Percentiles rank a stretch among this genome's conserved stretches.
Evolutionary conservation across 768 basidiomycete genomes (phyloP).

Genomic region (Hebeloma cylindrosporum): DNA sequence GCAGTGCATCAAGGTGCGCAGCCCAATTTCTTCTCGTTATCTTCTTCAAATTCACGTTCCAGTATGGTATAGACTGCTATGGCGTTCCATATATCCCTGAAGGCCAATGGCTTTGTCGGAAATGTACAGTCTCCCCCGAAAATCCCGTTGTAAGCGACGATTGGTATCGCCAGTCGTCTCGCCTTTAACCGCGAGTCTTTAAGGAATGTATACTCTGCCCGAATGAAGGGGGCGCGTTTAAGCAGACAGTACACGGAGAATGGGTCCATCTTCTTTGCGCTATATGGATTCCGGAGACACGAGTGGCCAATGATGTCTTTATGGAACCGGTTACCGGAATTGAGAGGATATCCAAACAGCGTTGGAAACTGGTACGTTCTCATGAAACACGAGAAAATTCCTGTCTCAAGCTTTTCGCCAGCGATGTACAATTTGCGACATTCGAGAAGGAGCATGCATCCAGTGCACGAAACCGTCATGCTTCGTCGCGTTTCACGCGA

Average conservation of each 20-base stretch:
- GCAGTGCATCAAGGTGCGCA: constrained; percentile 96
- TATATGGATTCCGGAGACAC: constrained; percentile 95
- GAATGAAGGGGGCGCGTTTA: constrained; percentile 96
- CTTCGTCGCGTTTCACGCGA: constrained; percentile 91
- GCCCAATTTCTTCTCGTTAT: background rate
- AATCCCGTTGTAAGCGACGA: constrained; percentile 84
- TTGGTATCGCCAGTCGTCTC: no score
- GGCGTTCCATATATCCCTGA: constrained; percentile 99
- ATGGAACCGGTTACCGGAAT: constrained; percentile 97
- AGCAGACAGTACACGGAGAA: constrained; percentile 88
- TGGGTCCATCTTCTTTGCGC: constrained; percentile 98
- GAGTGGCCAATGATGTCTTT: constrained; percentile 90
- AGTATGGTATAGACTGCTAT: constrained; percentile 75
- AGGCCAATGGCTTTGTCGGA: constrained; percentile 98
- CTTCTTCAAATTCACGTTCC: background rate
- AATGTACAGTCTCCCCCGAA: constrained; percentile 97
- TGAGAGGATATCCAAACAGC: constrained; percentile 81
- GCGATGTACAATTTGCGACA: constrained; percentile 50
- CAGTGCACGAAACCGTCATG: constrained; percentile 92
- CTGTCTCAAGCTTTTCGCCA: constrained; percentile 17
- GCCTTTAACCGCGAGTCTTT: background rate
- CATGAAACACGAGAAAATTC: no score
- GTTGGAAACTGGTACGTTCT: constrained; percentile 87
- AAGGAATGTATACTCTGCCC: constrained; percentile 96
- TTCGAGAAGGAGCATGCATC: constrained; percentile 80